Evolutionary conservation across 2,329 filamentous ascomycete genomes (phyloP), one percentile per base, ranked within the genome.

Genomic region (Reticulascus tulasneorum): DNA sequence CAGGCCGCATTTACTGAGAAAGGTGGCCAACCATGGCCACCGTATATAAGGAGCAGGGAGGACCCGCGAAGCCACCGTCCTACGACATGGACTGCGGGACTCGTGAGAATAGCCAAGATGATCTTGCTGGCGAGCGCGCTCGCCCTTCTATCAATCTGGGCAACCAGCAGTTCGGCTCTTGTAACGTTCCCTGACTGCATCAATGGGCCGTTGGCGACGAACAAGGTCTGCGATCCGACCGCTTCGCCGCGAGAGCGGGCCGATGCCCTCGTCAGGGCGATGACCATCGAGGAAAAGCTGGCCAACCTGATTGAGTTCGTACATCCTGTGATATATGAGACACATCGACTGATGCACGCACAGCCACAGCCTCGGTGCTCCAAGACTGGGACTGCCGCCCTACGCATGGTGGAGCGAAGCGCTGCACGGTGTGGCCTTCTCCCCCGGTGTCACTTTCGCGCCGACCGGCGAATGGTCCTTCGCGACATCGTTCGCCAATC

Each of bases 391-490:
- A 6, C 58, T 82, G 0, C 70, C 72, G 1, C 53, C 67, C 1
- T 84, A 84, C 46, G 63, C 75, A 46, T 79, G 77, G 64, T 82
- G 77, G 75, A 72, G 66, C 28, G 76, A 79, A 54, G 78, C 72
- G 2, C 67, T 83, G 0, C 80, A 84, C 48, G 81, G 81, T 2
- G 63, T 84, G 0, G 78, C 72, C 5, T 51, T 46, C 5, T 68
- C 67, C 15, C 71, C 71, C 0, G 78, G 76, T 1, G 74, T 82
- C 0, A 76, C 70, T 8, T 49, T 52, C 9, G 62, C 63, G 6
- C 66, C 66, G 1, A 75, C 6, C 63, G 73, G 71, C 3, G 57
- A 71, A 9, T 84, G 70, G 51, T 73, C 65, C 43, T 75, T 72
- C 50, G 75, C 80, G 0, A 84, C 81, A 0, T 78, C 74, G 0